phyloP scores from a whole-genome alignment of 768 basidiomycete genomes.

The Tricholomella constricta region DNA sequence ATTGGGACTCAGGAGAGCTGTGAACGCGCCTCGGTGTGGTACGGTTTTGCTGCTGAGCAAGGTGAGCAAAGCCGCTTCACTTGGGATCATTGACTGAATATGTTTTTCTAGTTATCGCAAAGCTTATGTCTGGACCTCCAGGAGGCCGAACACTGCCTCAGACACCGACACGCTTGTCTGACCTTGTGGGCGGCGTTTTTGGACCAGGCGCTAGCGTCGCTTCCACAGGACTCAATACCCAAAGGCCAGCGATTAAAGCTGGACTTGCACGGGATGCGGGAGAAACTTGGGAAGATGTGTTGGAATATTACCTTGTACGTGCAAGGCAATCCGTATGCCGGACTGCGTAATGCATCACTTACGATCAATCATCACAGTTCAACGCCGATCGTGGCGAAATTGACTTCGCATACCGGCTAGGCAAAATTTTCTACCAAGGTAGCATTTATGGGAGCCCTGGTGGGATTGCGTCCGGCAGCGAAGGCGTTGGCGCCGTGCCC shows the following conservation, averaged over 20 bases:
- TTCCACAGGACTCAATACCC: slow-evolving; percentile 75
- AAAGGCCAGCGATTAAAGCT: slow-evolving; percentile 80
- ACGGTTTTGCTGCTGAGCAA: slow-evolving; percentile 86
- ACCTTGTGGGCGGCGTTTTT: slow-evolving; percentile 90
- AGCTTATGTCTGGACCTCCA: slow-evolving; percentile 84
- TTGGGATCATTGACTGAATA: neutral
- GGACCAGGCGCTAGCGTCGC: slow-evolving; percentile 94
- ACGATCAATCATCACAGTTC: slow-evolving; percentile 54
- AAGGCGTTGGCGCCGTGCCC: slow-evolving; percentile 89
- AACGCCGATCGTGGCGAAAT: slow-evolving; percentile 92
- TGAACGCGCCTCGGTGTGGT: slow-evolving; percentile 82
- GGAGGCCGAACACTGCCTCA: slow-evolving; percentile 87
- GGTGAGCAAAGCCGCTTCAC: slow-evolving; percentile 39
- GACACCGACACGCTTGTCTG: slow-evolving; percentile 80
- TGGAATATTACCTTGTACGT: slow-evolving; percentile 87
- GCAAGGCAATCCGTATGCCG: neutral
- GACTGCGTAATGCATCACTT: neutral
- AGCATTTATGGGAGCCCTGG: slow-evolving; percentile 82
- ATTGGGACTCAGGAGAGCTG: slow-evolving; percentile 91
- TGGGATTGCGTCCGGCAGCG: slow-evolving; percentile 84
- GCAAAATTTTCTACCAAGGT: slow-evolving; percentile 96
- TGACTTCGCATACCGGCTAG: slow-evolving; percentile 87
- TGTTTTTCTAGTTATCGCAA: slow-evolving; percentile 63
- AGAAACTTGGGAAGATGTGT: slow-evolving; percentile 91
- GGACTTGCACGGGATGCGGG: slow-evolving; percentile 82